A percentile compares a stretch with the other conserved stretches of the same genome.
Evolutionary conservation across 2,329 filamentous ascomycete species (phyloP).

Genomic region (Colletotrichum liriopes): DNA sequence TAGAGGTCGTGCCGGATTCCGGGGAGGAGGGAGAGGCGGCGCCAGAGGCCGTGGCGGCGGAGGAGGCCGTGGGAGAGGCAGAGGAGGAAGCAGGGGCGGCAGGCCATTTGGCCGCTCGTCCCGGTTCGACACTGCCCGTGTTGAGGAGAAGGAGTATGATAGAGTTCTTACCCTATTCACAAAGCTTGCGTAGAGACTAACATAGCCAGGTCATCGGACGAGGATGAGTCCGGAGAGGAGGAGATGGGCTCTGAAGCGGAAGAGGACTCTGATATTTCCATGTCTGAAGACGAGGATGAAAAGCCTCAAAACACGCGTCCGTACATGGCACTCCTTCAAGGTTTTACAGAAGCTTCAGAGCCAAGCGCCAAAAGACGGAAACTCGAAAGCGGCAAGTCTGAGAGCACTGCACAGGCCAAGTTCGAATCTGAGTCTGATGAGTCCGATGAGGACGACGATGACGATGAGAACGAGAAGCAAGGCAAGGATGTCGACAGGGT

Average conservation of each 20-base stretch:
- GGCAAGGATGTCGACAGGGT: constrained; percentile 50
- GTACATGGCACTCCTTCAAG: constrained; percentile 73
- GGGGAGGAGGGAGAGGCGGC: constrained; percentile 46
- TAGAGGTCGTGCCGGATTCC: constrained; percentile 47
- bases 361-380: constrained; percentile 72
- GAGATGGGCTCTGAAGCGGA: constrained; percentile 53
- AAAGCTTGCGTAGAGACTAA: constrained; percentile 4
- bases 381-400: constrained; percentile 57
- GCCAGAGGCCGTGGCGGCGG: constrained; percentile 52
- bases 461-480: constrained; percentile 44
- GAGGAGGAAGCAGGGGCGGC: constrained; percentile 49
- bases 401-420: constrained; percentile 43
- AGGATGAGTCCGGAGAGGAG: constrained; percentile 48
- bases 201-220: constrained; percentile 43
- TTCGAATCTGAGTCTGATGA: constrained; percentile 43
- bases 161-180: neutral
- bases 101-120: constrained; percentile 57
- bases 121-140: constrained; percentile 54
- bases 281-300: constrained; percentile 60
- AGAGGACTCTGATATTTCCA: constrained; percentile 55
- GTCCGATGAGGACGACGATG: constrained; percentile 42
- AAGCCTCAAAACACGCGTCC: constrained; percentile 59
- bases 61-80: constrained; percentile 55
- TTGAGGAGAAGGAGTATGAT: constrained; percentile 61
- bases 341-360: constrained; percentile 63